Evolutionary conservation across 2,329 filamentous ascomycete species (phyloP).

Genomic region (Verticillium longisporum): DNA sequence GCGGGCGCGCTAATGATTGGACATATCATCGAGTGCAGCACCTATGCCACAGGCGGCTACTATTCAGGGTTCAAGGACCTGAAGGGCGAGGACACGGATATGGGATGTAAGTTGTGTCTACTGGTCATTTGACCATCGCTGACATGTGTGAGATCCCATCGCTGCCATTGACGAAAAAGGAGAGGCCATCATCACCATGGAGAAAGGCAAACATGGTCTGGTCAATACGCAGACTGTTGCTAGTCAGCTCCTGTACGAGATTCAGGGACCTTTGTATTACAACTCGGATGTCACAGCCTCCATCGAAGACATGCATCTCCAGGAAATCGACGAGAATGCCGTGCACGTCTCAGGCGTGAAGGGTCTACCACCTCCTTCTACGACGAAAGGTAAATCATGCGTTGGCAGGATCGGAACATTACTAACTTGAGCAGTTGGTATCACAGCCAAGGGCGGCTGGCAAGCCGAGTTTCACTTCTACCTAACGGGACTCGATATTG

Average conservation of each 20-base stretch:
- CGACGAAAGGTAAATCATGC: constrained; percentile 29
- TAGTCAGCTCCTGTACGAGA: constrained; percentile 41
- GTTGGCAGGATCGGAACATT: no score
- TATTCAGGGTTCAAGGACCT: constrained; percentile 38
- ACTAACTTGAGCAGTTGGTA: constrained; percentile 21
- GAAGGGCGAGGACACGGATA: constrained; percentile 11
- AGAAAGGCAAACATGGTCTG: constrained; percentile 33
- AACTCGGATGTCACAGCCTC: constrained; percentile 41
- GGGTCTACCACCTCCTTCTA: constrained; percentile 36
- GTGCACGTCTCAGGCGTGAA: constrained; percentile 31
- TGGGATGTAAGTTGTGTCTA: constrained; percentile 3
- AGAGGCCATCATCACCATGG: constrained; percentile 39
- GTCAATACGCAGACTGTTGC: constrained; percentile 26
- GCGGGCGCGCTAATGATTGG: constrained; percentile 37
- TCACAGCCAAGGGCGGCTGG: constrained; percentile 41
- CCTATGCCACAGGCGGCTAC: constrained; percentile 43
- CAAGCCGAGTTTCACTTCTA: constrained; percentile 37
- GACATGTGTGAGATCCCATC: constrained; percentile 26
- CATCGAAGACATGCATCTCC: constrained; percentile 12
- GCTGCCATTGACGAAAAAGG: constrained; percentile 39
- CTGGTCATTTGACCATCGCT: background rate
- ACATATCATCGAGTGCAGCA: constrained; percentile 41
- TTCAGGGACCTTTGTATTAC: constrained; percentile 38
- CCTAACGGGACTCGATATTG: constrained; percentile 38
- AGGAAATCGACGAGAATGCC: constrained; percentile 14